Conservation (phyloP, 495 filamentous ascomycete species). For the Xylaria bambusicola region DNA sequence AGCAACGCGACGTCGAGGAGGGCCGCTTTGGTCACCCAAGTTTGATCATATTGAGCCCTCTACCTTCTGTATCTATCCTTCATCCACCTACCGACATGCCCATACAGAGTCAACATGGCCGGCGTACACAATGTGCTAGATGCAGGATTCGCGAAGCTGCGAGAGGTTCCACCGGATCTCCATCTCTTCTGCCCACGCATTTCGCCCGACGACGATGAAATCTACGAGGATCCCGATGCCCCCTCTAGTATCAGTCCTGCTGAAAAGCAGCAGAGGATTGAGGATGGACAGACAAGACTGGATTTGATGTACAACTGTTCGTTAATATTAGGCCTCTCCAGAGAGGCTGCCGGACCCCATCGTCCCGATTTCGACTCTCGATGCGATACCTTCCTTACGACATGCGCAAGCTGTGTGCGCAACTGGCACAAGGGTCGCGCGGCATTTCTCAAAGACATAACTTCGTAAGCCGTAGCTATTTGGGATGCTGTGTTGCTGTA, state of each 20-base stretch:
- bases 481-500: too few species aligned
- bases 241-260: constrained; percentile 34
- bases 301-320: constrained; percentile 63
- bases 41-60: background rate
- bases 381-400: constrained; percentile 52
- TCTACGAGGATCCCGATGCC: constrained; percentile 56
- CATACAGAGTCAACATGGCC: constrained; percentile 23
- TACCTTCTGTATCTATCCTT: background rate
- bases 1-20: background rate
- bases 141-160: constrained; percentile 27
- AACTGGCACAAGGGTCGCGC: constrained; percentile 76
- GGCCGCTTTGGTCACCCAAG: background rate
- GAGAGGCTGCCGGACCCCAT: constrained; percentile 60
- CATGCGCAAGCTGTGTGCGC: constrained; percentile 77
- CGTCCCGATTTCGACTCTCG: constrained; percentile 59
- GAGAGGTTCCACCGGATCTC: constrained; percentile 42
- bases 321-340: constrained; percentile 66
- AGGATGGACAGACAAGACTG: constrained; percentile 54
- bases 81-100: constrained; percentile 23
- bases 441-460: constrained; percentile 61
- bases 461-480: constrained; percentile 41
- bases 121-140: constrained; percentile 22
- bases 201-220: constrained; percentile 44
- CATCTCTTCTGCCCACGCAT: constrained; percentile 50
- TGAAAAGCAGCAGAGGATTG: constrained; percentile 44